Base-by-base conservation (phyloP, 2,329 filamentous ascomycete genomes). In the Apiospora rasikravindrae region DNA sequence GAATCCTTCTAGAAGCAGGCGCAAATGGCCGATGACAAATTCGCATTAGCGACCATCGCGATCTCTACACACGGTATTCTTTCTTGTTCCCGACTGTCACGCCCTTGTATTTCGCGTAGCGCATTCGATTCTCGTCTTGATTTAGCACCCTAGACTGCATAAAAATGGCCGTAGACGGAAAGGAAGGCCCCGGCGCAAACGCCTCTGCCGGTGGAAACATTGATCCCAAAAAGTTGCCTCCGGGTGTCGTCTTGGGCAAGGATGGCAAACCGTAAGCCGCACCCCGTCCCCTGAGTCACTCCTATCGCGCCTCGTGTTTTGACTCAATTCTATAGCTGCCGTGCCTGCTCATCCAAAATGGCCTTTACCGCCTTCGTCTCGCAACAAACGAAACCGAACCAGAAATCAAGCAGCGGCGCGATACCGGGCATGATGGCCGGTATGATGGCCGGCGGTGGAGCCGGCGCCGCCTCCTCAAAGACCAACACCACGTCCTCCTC, bases 201-300 rank as follows among this genome's bases (percentile, higher is more conserved):
- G 33, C 72, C 47, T 72, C 74, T 24, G 73, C 77, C 64, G 51
- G 26, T 33, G 51, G 26, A 33, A 74, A 73, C 67, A 64, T 74
- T 61, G 73, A 77, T 61, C 83, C 87, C 37, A 88, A 88, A 78
- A 89, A 86, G 78, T 83, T 93, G 42, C 89, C 92, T 22, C 93
- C 92, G 78, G 93, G 93, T 74, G 86, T 96, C 2, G 88, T 96
- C 49, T 83, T 96, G 47, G 94, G 92, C 66, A 92, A 92, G 74
- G 93, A 96, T 84, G 94, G 94, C 71, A 96, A 96, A 83, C 94
- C 94, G 94, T 96, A 83, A 86, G 92, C 40, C 37, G 16, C 42
- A 10, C 33, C 24, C n/a, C 22, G n/a, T 7, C 11, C 1, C 40
- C 22, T 45, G 24, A 26, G 11, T 42, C 22, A 24, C 66, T 49